Evolutionary conservation across 306 rosid species (phyloP).

Genomic region (Myrica gale): DNA sequence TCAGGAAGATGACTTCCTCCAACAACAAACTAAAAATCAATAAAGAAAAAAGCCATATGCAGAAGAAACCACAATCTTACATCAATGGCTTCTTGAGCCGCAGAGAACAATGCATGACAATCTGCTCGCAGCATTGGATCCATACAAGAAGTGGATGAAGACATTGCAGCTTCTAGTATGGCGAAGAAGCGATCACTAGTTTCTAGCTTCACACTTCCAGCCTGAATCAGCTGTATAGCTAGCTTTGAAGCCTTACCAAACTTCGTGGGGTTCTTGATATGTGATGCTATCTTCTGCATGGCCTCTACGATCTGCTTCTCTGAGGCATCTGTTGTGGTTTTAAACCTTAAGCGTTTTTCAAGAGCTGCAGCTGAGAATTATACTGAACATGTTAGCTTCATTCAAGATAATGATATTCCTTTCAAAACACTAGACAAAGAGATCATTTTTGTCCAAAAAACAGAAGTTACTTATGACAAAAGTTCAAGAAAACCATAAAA

Average conservation of each 20-base stretch:
- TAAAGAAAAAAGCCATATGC: not conserved
- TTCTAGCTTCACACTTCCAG: conserved; percentile 82
- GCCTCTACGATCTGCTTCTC: conserved; percentile 81
- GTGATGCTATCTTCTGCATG: conserved; percentile 87
- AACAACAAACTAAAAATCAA: not conserved
- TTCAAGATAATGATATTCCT: conserved; percentile 8
- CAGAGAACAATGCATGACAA: conserved; percentile 69
- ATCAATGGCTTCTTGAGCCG: conserved; percentile 56
- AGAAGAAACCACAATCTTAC: conserved; percentile 38
- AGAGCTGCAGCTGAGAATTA: conserved; percentile 51
- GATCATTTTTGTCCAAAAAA: not conserved
- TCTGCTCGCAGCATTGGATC: conserved; percentile 76
- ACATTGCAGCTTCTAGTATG: conserved; percentile 80
- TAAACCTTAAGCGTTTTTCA: conserved; percentile 76
- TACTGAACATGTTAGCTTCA: conserved; percentile 20
- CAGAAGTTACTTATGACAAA: conserved; percentile 6
- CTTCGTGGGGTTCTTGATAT: conserved; percentile 77
- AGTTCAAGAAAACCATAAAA: not conserved
- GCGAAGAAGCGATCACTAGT: conserved; percentile 63
- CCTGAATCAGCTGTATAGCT: conserved; percentile 79
- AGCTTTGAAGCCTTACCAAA: conserved; percentile 87
- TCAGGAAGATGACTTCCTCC: not conserved
- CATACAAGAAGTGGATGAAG: conserved; percentile 58
- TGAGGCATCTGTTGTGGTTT: conserved; percentile 82
- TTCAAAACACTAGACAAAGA: conserved; percentile 2